Evolutionary conservation across 2,329 filamentous ascomycete species (phyloP).

Genomic region (Pseudogymnoascus sp.): DNA sequence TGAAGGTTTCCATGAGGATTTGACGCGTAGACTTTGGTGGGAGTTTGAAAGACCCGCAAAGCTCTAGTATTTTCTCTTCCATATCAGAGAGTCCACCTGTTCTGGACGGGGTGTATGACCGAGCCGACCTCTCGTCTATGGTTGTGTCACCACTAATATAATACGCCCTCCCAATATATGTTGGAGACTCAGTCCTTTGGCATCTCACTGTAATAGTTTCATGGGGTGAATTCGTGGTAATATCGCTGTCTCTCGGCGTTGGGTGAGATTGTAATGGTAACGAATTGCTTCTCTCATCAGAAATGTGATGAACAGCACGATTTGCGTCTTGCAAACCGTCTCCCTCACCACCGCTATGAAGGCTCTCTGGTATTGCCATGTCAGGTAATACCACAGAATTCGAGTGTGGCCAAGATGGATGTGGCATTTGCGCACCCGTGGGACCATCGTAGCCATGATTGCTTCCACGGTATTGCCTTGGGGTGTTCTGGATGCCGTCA

Average conservation of each 20-base stretch:
- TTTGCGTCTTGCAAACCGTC: background rate
- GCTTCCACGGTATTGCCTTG: background rate
- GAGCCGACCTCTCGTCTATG: conserved; percentile 7
- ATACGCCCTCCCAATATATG: conserved; percentile 7
- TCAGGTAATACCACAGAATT: background rate
- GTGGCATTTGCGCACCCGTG: background rate
- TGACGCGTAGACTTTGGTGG: background rate
- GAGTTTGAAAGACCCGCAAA: background rate
- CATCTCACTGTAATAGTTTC: background rate
- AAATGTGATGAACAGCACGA: background rate
- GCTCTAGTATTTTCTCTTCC: background rate
- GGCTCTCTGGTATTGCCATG: background rate
- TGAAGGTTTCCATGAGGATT: background rate
- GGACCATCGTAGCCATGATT: background rate
- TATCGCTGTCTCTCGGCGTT: background rate
- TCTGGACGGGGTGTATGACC: background rate
- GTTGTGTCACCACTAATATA: background rate
- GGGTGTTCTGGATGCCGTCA: background rate
- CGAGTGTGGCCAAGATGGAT: background rate
- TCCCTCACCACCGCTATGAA: background rate
- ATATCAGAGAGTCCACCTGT: background rate
- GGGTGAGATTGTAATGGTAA: background rate
- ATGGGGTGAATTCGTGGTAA: background rate
- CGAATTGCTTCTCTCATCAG: background rate
- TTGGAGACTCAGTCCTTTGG: conserved; percentile 8